Percentiles rank a stretch among this genome's conserved stretches.
Conservation (phyloP, 1,284 basidiomycete genomes). For the Sanguinoderma infundibulare region DNA sequence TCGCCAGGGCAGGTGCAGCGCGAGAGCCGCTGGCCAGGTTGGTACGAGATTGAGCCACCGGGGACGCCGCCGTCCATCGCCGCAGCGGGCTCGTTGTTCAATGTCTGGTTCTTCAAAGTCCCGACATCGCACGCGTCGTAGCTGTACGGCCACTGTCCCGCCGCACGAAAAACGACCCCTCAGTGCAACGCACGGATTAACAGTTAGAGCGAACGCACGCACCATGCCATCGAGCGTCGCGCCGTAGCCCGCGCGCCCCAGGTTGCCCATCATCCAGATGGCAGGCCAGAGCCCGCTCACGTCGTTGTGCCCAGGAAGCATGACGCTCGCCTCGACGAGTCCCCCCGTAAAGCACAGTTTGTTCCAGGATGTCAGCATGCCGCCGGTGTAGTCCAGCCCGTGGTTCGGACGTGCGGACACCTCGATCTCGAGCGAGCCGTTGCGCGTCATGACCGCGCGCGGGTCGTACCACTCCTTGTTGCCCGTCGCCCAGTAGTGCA, state of each 20-base stretch:
- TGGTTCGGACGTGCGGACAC: conserved; percentile 69
- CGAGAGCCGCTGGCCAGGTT: conserved; percentile 80
- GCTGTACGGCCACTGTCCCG: conserved; percentile 53
- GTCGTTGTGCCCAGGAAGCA: conserved; percentile 75
- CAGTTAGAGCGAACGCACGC: conserved; percentile 12
- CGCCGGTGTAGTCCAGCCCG: conserved; percentile 76
- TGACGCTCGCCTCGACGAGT: conserved; percentile 68
- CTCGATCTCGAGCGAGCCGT: conserved; percentile 82
- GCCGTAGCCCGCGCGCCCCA: conserved; percentile 47
- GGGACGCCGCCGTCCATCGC: conserved; percentile 44
- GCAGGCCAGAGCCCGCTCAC: conserved; percentile 56
- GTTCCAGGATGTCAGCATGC: conserved; percentile 79
- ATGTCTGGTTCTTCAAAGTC: conserved; percentile 53
- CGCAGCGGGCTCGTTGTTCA: conserved; percentile 41
- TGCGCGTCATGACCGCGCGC: conserved; percentile 16
- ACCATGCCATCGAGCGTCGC: conserved; percentile 57
- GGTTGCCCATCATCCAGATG: conserved; percentile 54
- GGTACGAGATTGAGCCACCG: conserved; percentile 53
- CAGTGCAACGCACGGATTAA: neutral
- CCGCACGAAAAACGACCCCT: neutral
- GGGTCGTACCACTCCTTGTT: conserved; percentile 6
- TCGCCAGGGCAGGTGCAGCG: conserved; percentile 82
- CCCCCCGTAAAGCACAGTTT: conserved; percentile 95
- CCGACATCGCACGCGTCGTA: conserved; percentile 63
- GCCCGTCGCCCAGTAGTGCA: conserved; percentile 3